Base-by-base conservation (phyloP, 192 early-diverging fungal genomes). In the Entomortierella chlamydospora region DNA sequence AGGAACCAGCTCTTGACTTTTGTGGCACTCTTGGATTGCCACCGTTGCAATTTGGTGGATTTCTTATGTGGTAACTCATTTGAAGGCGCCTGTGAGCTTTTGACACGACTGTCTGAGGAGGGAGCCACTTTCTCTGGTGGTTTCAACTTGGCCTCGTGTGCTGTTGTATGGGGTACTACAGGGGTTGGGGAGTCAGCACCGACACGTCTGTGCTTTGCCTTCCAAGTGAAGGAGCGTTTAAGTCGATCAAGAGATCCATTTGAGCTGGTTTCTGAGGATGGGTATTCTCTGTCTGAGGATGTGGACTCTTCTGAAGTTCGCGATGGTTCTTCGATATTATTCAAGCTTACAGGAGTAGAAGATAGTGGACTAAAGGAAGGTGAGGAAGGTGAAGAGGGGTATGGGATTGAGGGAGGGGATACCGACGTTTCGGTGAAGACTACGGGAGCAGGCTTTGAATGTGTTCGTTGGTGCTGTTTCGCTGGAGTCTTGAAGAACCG, bases 1-100 rank as follows among this genome's bases (percentile, higher is more conserved):
- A 64, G 28, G 29, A 64, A 53, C 62, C 62, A 64, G 17, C 4
- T 33, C n/a, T 64, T 64, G n/a, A 64, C 1, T 28, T 64, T 64
- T 29, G 13, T 41, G 6, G 62, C 33, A 18, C 62, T 29, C 20
- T 47, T 47, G 5, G 45, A 47, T 47, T 47, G 12, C 45, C 45
- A 47, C 15, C 15, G 4, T 47, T 47, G 12, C 15, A 47, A 47
- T 47, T 47, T 47, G 45, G 4, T 47, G 45, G 45, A 17, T 47
- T 47, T 47, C 45, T 47, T 47, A 11, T 20, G 20, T 47, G 45
- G 20, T 47, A 47, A 47, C 15, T 47, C 45, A 47, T 12, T 47
- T 47, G 20, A 12, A 47, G 45, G 15, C 4, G 15, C 4, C 15
- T 47, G 45, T 47, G 45, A 20, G 15, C 8, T 5, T 20, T 20